A percentile compares a stretch with the other conserved stretches of the same genome.
phyloP scores from a whole-genome alignment of 495 filamentous ascomycete species.

The Stereocaulon alpinum region DNA sequence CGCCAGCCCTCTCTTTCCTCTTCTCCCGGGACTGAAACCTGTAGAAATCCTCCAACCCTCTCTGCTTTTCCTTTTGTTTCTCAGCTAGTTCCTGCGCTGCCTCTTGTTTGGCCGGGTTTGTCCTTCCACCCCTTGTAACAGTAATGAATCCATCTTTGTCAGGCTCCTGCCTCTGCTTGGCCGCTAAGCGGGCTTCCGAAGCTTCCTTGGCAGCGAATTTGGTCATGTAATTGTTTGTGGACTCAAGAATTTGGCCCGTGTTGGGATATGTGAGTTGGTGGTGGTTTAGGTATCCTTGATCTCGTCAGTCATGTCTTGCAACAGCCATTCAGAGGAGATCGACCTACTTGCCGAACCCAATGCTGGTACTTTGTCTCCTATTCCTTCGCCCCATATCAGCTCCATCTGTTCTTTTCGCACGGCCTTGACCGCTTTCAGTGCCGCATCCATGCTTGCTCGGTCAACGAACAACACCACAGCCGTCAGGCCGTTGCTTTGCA shows the following conservation, averaged over 20 bases:
- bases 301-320: constrained; percentile 1
- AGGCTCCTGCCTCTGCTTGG: constrained; percentile 58
- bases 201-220: constrained; percentile 57
- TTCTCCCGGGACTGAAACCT: constrained; percentile 86
- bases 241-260: constrained; percentile 48
- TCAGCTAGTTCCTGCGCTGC: constrained; percentile 62
- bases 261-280: constrained; percentile 61
- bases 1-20: constrained; percentile 68
- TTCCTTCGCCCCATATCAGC: constrained; percentile 54
- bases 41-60: constrained; percentile 73
- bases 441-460: constrained; percentile 56
- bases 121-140: constrained; percentile 64
- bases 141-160: constrained; percentile 96
- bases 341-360: constrained; percentile 46
- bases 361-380: constrained; percentile 40
- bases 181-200: constrained; percentile 50
- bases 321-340: background rate
- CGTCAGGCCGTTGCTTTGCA: constrained; percentile 61
- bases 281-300: constrained; percentile 46
- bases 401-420: constrained; percentile 45
- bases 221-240: constrained; percentile 74
- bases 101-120: constrained; percentile 61
- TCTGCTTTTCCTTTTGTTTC: constrained; percentile 61
- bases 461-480: constrained; percentile 80
- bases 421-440: constrained; percentile 61